Base-by-base conservation (phyloP, 352 stramenopile genomes). In the Plasmopara halstedii region DNA sequence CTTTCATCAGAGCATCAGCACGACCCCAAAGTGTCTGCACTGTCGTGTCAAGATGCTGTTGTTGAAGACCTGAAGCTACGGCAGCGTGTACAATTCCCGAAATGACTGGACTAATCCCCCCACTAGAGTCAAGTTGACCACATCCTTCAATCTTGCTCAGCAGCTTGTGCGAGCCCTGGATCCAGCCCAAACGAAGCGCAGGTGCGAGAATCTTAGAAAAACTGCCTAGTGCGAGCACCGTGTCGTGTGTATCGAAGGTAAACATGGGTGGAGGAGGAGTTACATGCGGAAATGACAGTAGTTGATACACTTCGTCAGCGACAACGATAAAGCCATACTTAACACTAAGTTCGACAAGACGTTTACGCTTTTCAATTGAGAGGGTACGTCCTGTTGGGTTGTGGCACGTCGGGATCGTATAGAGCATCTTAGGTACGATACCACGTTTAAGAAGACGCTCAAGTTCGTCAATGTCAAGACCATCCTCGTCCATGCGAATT, bases 131-230 rank as follows among this genome's bases (percentile, higher is more conserved):
- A 41, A 97, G 81, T 48, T 97, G 91, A 20, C 88, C 91, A 61
- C 83, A 85, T 32, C 72, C 67, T 37, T 67, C 64, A 37, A 97
- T 77, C 47, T 76, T 70, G 48, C 79, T 69, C 19, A 92, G 61
- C 10, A 88, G 58, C 62, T 76, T 84, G 23, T 65, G 57, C 33
- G 79, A 85, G 46, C 50, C 80, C 51, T 88, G 77, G 50, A 92
- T 84, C 77, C 70, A 97, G 13, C 93, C 93, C 21, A 95, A 73
- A 48, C 93, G 83, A 8, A 98, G 69, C 20, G 88, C 89, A 26
- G 90, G 93, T 21, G 84, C 83, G 23, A 97, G 75, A 45, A 98
- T 97, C 81, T 98, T 98, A 46, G 90, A 97, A 63, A 98, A 98
- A 47, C 82, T 96, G 34, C 85, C 89, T 11, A 98, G 73, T 36